These are phyloP conservation scores for Melaleuca quinquenervia DNA, from an alignment of 345 rosid species.

Conservation along the genomic window DNA sequence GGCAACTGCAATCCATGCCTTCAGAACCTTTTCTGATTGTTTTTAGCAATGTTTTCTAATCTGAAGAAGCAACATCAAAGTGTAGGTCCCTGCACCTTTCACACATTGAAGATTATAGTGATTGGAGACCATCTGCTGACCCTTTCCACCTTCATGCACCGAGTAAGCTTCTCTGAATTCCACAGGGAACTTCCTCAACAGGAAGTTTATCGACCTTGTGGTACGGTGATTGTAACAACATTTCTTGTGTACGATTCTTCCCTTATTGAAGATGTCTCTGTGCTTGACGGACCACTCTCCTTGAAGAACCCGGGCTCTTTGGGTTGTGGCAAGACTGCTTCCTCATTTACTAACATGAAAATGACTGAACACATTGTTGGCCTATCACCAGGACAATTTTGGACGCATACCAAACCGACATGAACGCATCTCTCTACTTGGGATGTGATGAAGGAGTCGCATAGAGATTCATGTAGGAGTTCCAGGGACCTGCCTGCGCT, in stretches of 20 bases:
- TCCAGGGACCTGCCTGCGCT: not conserved
- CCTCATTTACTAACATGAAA: slow-evolving; percentile 10
- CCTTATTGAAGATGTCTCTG: not conserved
- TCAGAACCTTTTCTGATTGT: too few species aligned
- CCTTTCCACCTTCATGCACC: accelerated
- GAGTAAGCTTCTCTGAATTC: not conserved
- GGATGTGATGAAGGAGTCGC: not conserved
- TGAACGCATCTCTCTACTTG: slow-evolving; percentile 2
- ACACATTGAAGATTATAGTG: too few species aligned
- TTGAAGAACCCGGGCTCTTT: slow-evolving; percentile 9
- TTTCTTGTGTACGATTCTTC: not conserved
- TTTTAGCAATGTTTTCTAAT: too few species aligned
- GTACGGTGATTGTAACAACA: not conserved
- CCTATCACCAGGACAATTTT: slow-evolving; percentile 10
- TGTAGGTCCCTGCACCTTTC: too few species aligned
- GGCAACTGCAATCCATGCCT: too few species aligned
- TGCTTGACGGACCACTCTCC: not conserved
- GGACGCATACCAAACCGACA: slow-evolving; percentile 9
- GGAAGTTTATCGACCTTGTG: not conserved
- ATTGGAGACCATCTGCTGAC: not conserved
- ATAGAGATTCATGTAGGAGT: not conserved
- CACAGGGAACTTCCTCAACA: not conserved
- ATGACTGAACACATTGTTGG: slow-evolving; percentile 9
- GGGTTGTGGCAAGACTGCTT: slow-evolving; percentile 3
- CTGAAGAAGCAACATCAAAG: too few species aligned